Evolutionary conservation across 805 yeast species (phyloP), one percentile per base, ranked within the genome.

Genomic region (Lipomyces sp.): DNA sequence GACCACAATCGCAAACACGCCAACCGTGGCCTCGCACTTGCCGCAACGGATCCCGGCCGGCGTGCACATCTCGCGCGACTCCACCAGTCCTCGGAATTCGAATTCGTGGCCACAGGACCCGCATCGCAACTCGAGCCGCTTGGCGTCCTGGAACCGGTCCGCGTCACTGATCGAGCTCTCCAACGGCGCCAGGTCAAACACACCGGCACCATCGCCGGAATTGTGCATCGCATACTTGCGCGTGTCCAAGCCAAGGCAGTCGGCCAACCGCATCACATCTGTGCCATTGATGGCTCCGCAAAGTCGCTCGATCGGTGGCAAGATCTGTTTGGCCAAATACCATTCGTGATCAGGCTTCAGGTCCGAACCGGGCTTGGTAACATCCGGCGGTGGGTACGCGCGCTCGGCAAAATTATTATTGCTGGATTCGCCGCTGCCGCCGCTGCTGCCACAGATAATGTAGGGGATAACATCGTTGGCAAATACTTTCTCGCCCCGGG

Each of bases 401-500:
- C 98, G 83, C 66, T 90, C 94, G 0, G 96, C 94, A 8, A 85
- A 85, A 0, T 75, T 75, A 29, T 75, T 24, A 24, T 24, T 24
- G 24, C 24, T 24, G 24, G 24, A 24, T 24, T 24, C 24, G 24
- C 24, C 24, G 24, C 24, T 24, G 24, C 24, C 75, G 2, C 68
- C 59, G 6, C 73, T 78, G 50, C 80, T 84, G 35, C 78, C 79
- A n/a, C 80, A 82, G 45, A 95, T 87, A 55, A 95, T 89, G 79
- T 84, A 95, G 0, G 97, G 89, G 50, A 95, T 88, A 58, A 95
- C 98, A 72, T 89, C 89, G 29, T 97, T 97, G 0, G 96, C 96
- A 70, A 87, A 88, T 60, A 95, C 85, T 48, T 90, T 88, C 73
- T 92, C 93, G 45, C 98, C 98, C 67, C 87, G 88, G n/a, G 84